A percentile compares a stretch with the other conserved stretches of the same genome.
These are phyloP conservation scores for Zasmidium cellare DNA, from an alignment of 2,329 filamentous ascomycete species.

Conservation along the genomic window DNA sequence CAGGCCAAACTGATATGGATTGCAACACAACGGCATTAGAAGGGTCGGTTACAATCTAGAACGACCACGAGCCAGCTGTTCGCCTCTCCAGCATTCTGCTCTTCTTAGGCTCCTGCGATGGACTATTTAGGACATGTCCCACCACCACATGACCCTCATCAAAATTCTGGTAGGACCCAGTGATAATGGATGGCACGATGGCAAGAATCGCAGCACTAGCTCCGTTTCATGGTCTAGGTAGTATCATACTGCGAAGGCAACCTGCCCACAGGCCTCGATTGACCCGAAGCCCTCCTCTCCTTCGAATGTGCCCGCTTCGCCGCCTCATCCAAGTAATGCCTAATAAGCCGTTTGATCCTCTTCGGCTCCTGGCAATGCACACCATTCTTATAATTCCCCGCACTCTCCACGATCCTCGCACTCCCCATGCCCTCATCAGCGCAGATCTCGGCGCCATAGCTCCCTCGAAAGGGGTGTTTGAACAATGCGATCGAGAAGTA, in stretches of 20 bases:
- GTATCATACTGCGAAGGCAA: neutral
- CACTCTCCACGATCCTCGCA: constrained; percentile 8
- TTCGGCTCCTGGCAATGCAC: constrained; percentile 8
- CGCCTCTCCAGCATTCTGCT: too few species aligned
- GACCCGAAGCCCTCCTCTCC: neutral
- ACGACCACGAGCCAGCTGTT: too few species aligned
- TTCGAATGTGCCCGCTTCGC: neutral
- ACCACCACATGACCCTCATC: too few species aligned
- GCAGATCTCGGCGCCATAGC: constrained; percentile 20
- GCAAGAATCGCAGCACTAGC: too few species aligned
- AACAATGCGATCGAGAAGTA: constrained; percentile 26
- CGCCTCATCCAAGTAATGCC: constrained; percentile 4
- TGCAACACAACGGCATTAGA: too few species aligned
- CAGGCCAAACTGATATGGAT: too few species aligned
- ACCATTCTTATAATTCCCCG: neutral
- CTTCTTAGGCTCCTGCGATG: too few species aligned
- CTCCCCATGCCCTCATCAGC: constrained; percentile 17
- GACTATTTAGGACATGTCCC: too few species aligned
- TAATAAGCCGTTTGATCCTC: constrained; percentile 1
- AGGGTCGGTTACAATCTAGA: too few species aligned
- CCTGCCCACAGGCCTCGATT: neutral
- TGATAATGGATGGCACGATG: too few species aligned
- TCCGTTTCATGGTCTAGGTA: too few species aligned
- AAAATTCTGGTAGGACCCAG: too few species aligned
- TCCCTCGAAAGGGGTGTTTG: constrained; percentile 8